phyloP scores from a whole-genome alignment of 139 green algal genomes.

The Ostreobium quekettii region DNA sequence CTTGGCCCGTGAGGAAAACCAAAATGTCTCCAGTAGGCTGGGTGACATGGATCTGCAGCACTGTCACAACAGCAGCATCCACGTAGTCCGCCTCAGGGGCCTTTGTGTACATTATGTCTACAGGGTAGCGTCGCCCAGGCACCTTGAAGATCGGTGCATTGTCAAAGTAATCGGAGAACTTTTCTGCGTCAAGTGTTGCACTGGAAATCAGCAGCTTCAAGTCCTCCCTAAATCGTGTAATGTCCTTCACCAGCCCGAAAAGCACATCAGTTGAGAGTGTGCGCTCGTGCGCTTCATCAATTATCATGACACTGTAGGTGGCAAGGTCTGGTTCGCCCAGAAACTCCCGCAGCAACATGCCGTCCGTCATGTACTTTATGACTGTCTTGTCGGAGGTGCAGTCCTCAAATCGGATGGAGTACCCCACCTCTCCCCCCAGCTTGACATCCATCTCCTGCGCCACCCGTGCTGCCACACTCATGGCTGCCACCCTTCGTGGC shows the following conservation, averaged over 20 bases:
- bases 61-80: conserved; percentile 75
- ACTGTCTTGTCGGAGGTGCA: conserved; percentile 93
- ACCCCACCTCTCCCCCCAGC: conserved; percentile 90
- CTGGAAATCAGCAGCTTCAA: conserved; percentile 94
- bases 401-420: conserved; percentile 99
- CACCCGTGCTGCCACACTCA: conserved; percentile 91
- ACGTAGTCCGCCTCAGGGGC: conserved; percentile 92
- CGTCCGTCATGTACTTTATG: conserved; percentile 99
- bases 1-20: conserved; percentile 93
- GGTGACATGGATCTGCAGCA: conserved; percentile 80
- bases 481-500: conserved; percentile 88
- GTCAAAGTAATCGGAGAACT: conserved; percentile 96
- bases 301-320: conserved; percentile 91
- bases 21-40: conserved; percentile 85
- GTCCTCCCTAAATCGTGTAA: conserved; percentile 76
- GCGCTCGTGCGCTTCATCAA: conserved; percentile 95
- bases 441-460: conserved; percentile 86
- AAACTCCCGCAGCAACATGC: conserved; percentile 97
- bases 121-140: conserved; percentile 81
- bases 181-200: conserved; percentile 84
- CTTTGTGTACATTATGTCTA: conserved; percentile 98
- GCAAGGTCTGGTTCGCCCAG: conserved; percentile 91
- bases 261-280: conserved; percentile 95
- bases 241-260: conserved; percentile 88
- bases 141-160: conserved; percentile 90